Conservation (phyloP, 2,329 filamentous ascomycete genomes). For the Pestalotiopsis sp. region DNA sequence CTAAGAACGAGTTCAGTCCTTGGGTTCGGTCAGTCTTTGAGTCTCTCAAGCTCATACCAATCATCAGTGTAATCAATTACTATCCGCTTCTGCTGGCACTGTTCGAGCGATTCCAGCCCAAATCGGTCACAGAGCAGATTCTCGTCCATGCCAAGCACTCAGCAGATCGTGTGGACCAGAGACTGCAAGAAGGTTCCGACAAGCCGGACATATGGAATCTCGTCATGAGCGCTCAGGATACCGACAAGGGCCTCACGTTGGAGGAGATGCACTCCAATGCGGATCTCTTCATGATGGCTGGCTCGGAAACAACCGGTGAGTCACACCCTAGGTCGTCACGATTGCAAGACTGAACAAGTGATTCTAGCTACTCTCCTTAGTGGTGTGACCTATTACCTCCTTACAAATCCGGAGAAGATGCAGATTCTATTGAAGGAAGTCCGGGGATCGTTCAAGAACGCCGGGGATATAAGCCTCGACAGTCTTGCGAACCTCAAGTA, state of each 20-base stretch:
- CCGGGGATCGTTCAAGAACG: constrained; percentile 23
- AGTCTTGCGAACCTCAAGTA: constrained; percentile 24
- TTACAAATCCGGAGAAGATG: constrained; percentile 25
- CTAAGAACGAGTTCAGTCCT: constrained; percentile 22
- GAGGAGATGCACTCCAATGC: constrained; percentile 21
- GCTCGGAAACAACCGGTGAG: constrained; percentile 17
- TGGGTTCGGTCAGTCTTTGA: constrained; percentile 26
- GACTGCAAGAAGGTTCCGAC: constrained; percentile 24
- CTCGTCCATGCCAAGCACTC: constrained; percentile 19
- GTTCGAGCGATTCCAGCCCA: constrained; percentile 22
- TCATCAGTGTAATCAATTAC: constrained; percentile 21
- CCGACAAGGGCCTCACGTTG: constrained; percentile 15
- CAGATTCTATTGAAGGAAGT: constrained; percentile 27
- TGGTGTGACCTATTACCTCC: constrained; percentile 29
- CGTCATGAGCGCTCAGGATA: constrained; percentile 20
- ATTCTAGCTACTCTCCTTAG: constrained; percentile 36
- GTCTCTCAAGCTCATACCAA: constrained; percentile 25
- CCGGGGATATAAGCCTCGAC: constrained; percentile 31
- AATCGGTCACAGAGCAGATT: constrained; percentile 21
- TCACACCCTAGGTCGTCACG: constrained; percentile 17
- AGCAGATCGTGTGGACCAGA: constrained; percentile 28
- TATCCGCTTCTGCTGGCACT: constrained; percentile 21
- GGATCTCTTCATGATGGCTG: constrained; percentile 19
- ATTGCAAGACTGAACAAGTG: neutral
- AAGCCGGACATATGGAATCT: constrained; percentile 26